phyloP scores from a whole-genome alignment of 495 filamentous ascomycete species.

The Daldinia caldariorum region DNA sequence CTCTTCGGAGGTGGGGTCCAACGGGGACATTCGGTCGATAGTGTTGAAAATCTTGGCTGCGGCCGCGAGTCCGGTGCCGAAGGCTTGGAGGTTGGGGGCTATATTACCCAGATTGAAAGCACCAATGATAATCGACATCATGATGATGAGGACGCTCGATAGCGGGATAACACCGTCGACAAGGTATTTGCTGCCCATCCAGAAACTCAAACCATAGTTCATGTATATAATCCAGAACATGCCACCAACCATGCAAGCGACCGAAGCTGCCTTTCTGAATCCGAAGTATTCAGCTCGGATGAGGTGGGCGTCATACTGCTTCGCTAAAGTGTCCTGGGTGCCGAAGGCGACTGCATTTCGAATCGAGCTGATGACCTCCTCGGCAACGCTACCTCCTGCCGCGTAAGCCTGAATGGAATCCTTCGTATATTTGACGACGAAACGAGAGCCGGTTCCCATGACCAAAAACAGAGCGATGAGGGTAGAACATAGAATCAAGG shows the following conservation, averaged over 20 bases:
- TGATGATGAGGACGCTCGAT: slow-evolving; percentile 74
- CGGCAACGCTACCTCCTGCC: slow-evolving; percentile 85
- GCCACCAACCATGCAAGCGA: slow-evolving; percentile 79
- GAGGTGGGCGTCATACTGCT: slow-evolving; percentile 82
- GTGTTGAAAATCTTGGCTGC: slow-evolving; percentile 90
- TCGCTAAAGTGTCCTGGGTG: slow-evolving; percentile 87
- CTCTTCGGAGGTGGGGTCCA: slow-evolving; percentile 78
- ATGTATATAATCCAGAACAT: slow-evolving; percentile 87
- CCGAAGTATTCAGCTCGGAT: slow-evolving; percentile 78
- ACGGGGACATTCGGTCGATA: slow-evolving; percentile 88
- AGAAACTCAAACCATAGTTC: slow-evolving; percentile 93
- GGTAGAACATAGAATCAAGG: slow-evolving; percentile 81
- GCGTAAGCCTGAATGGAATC: slow-evolving; percentile 80
- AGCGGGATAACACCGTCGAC: slow-evolving; percentile 69
- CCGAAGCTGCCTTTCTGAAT: slow-evolving; percentile 72
- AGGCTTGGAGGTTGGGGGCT: slow-evolving; percentile 84
- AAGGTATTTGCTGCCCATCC: slow-evolving; percentile 87
- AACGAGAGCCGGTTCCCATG: slow-evolving; percentile 76
- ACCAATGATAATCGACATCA: slow-evolving; percentile 90
- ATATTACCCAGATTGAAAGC: slow-evolving; percentile 92
- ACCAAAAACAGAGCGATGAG: slow-evolving; percentile 75
- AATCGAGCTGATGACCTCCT: slow-evolving; percentile 94
- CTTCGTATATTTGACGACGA: slow-evolving; percentile 83
- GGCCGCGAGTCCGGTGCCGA: slow-evolving; percentile 82
- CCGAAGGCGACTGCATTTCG: slow-evolving; percentile 93